Evolutionary conservation across 495 filamentous ascomycete species (phyloP).

Genomic region (Lasiosphaeria ovina): DNA sequence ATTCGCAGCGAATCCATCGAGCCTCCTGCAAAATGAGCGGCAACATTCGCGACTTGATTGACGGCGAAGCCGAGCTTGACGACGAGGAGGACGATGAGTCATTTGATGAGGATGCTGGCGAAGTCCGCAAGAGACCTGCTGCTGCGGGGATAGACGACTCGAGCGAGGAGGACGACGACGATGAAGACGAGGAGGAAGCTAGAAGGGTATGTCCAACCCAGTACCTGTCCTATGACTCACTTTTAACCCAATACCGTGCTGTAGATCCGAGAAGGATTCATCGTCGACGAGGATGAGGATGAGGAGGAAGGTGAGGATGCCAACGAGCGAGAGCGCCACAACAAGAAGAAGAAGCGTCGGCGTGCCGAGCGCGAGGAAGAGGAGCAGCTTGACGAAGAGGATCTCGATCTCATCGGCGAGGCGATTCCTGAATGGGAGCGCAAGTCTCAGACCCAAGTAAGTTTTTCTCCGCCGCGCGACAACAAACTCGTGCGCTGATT

Average conservation of each 20-base stretch:
- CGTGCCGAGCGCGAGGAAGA: constrained; percentile 79
- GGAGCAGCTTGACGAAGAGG: constrained; percentile 89
- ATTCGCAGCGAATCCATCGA: neutral
- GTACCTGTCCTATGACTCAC: neutral
- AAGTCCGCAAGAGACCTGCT: constrained; percentile 44
- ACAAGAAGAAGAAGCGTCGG: constrained; percentile 64
- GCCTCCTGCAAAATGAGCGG: constrained; percentile 56
- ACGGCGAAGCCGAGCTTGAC: constrained; percentile 81
- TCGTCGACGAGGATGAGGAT: constrained; percentile 90
- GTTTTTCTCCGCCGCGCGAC: constrained; percentile 8
- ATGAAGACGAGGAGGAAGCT: constrained; percentile 85
- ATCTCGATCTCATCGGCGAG: constrained; percentile 90
- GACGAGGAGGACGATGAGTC: constrained; percentile 91
- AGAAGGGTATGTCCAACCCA: constrained; percentile 38
- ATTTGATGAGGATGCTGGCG: constrained; percentile 76
- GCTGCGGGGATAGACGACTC: constrained; percentile 65
- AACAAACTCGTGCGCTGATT: too few species aligned
- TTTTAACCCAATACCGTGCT: neutral
- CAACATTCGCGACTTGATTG: constrained; percentile 68
- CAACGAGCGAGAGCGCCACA: constrained; percentile 59
- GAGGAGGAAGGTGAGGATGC: constrained; percentile 66
- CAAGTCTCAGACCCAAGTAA: constrained; percentile 61
- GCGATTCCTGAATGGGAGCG: constrained; percentile 67
- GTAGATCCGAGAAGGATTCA: constrained; percentile 90
- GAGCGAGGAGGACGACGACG: constrained; percentile 94